A percentile compares a stretch with the other conserved stretches of the same genome.
Conservation (phyloP, 164 flowering plant species). For the Litsea cubeba region DNA sequence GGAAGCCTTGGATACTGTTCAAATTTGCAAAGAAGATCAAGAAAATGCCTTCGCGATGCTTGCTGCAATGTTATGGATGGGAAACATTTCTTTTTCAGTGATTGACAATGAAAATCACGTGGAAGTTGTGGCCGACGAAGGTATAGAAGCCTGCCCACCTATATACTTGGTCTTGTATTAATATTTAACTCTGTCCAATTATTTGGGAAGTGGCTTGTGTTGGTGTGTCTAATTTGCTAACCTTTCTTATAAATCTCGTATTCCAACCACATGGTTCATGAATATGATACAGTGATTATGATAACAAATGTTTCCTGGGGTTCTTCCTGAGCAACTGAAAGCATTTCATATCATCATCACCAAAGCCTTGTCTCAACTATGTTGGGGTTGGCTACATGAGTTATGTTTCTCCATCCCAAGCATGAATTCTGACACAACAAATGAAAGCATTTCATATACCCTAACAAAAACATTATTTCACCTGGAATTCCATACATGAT, state of each 20-base stretch:
- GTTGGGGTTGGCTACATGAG: no score
- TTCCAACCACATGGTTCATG: no score
- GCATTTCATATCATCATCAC: no score
- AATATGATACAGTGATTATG: neutral
- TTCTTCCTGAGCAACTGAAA: neutral
- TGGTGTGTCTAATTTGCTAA: no score
- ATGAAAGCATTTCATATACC: no score
- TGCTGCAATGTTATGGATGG: slow-evolving; percentile 89
- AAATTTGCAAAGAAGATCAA: slow-evolving; percentile 63
- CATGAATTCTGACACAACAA: no score
- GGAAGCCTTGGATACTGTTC: slow-evolving; percentile 73
- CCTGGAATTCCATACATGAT: no score
- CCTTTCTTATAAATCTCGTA: no score
- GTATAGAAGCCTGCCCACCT: slow-evolving; percentile 24
- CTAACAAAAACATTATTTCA: no score
- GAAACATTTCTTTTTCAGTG: slow-evolving; percentile 73
- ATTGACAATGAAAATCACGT: slow-evolving; percentile 74
- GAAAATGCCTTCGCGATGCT: slow-evolving; percentile 67
- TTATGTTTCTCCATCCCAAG: no score
- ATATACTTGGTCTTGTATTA: slow-evolving; percentile 6
- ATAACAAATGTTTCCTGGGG: neutral
- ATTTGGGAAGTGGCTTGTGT: neutral
- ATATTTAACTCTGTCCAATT: neutral
- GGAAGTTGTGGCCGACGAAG: slow-evolving; percentile 76
- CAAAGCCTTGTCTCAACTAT: no score